Evolutionary conservation across 139 green algal species (phyloP).

Genomic region (Limnomonas spitsbergensis): DNA sequence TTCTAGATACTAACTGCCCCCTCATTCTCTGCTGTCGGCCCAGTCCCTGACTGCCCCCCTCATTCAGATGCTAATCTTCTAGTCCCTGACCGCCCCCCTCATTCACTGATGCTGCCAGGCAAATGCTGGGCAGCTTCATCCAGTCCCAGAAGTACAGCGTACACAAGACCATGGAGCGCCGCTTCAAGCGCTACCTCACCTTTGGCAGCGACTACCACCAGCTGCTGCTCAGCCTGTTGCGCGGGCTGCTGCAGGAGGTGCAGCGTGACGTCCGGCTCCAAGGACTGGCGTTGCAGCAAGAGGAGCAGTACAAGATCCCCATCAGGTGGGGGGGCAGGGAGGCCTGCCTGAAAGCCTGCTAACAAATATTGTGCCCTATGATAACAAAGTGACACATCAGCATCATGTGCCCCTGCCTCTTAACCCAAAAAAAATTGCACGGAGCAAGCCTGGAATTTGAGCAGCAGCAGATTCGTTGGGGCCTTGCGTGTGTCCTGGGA

Average conservation of each 20-base stretch:
- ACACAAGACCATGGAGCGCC: conserved; percentile 77
- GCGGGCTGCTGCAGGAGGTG: conserved; percentile 63
- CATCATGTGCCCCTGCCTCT: too few relatives aligned
- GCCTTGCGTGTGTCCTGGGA: background rate
- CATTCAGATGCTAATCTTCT: too few relatives aligned
- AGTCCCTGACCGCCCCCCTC: too few relatives aligned
- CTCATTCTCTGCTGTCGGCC: background rate
- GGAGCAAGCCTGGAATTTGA: too few relatives aligned
- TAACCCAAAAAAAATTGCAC: too few relatives aligned
- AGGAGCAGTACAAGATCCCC: conserved; percentile 25
- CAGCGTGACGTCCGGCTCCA: conserved; percentile 55
- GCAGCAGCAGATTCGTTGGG: too few relatives aligned
- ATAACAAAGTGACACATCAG: background rate
- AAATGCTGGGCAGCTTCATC: conserved; percentile 96
- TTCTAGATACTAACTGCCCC: too few relatives aligned
- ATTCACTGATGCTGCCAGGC: conserved; percentile 34
- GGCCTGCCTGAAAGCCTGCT: too few relatives aligned
- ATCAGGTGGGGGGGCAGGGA: conserved; percentile 28
- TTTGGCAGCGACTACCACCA: conserved; percentile 39
- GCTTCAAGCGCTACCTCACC: conserved; percentile 39
- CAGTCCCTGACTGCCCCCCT: too few relatives aligned
- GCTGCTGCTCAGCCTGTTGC: conserved; percentile 45
- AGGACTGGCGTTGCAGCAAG: conserved; percentile 11
- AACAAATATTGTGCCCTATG: background rate
- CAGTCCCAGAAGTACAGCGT: conserved; percentile 91